These are phyloP conservation scores for Pneumocystis wakefieldiae DNA, from an alignment of 1,139 yeast genomes.

Conservation along the genomic window DNA sequence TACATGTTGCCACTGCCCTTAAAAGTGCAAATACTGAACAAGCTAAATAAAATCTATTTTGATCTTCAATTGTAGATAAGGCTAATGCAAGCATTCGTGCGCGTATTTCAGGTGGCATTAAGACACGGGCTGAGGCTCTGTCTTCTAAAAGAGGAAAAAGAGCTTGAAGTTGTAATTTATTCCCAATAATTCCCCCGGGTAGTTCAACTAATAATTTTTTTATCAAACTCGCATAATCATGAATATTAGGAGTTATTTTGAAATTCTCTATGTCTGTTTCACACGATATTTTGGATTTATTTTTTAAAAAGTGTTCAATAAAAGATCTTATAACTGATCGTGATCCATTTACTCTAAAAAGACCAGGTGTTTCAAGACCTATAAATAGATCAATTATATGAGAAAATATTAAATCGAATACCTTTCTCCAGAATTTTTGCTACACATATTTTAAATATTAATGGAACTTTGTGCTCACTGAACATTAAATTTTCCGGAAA, in stretches of 20 bases:
- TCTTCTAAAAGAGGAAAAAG: slow-evolving; percentile 1
- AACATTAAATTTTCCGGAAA: neutral
- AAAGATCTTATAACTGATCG: slow-evolving; percentile 4
- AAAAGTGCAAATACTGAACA: slow-evolving; percentile 7
- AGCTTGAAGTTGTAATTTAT: slow-evolving; percentile 1
- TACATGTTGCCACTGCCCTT: neutral
- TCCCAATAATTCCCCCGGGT: slow-evolving; percentile 10
- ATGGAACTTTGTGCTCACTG: neutral
- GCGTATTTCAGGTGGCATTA: slow-evolving; percentile 2
- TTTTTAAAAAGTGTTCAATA: slow-evolving; percentile 5
- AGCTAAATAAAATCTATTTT: neutral
- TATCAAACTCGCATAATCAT: slow-evolving; percentile 9
- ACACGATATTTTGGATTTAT: neutral
- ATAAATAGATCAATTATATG: neutral
- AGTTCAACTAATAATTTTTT: slow-evolving; percentile 6
- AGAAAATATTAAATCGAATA: neutral
- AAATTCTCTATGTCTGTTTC: slow-evolving; percentile 2
- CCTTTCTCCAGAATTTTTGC: neutral
- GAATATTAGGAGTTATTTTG: slow-evolving; percentile 3
- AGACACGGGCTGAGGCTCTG: neutral
- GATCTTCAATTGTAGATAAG: slow-evolving; percentile 3
- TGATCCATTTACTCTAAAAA: slow-evolving; percentile 10
- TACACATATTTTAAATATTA: neutral
- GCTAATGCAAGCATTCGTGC: slow-evolving; percentile 3
- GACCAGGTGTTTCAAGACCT: slow-evolving; percentile 5